Base-by-base conservation (phyloP, 2,329 filamentous ascomycete species). In the Aureobasidium melanogenum region DNA sequence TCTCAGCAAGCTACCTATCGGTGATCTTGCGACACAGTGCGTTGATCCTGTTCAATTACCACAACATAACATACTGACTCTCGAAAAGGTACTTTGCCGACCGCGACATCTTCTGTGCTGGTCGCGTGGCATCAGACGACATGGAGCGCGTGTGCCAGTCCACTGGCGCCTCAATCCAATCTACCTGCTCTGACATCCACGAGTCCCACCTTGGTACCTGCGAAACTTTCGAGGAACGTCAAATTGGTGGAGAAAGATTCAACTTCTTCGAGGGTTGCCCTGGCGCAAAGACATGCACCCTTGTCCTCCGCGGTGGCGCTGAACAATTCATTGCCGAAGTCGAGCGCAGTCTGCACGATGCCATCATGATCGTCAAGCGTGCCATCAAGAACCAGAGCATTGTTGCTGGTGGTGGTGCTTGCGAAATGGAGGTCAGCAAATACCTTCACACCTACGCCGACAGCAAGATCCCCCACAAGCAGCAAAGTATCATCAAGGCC, bases 281-380 rank as follows among this genome's bases (percentile, higher is more conserved):
- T 32, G 87, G 87, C 71, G 93, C 94, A 66, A 96, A 96, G 83
- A 97, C 94, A 1, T 99, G 94, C 82, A 99, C 94, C 10, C 81
- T 99, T 22, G 86, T 99, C 43, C 87, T 99, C 65, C 89, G 94
- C 72, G 94, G 94, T 71, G 94, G 94, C 66, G 94, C 94, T 38
- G 94, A 99, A 80, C 94, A 99, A 75, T 99, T 99, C 79, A 99
- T 99, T 69, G 94, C 94, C 62, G 94, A 99, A 76, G 94, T 97
- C 1, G 94, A 99, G 81, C 89, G 94, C 66, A 96, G 91, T 72
- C 84, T 99, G 67, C 94, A 99, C 81, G 94, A 99, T 71, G 94
- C 94, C 69, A 97, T 99, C 77, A 99, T 99, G 94, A 96, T 99
- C 71, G 94, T 99, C 72, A 97, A 97, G 85, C 91, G 95, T 64